Evolutionary conservation across 2,329 filamentous ascomycete species (phyloP).

Genomic region (Fonsecaea pedrosoi): DNA sequence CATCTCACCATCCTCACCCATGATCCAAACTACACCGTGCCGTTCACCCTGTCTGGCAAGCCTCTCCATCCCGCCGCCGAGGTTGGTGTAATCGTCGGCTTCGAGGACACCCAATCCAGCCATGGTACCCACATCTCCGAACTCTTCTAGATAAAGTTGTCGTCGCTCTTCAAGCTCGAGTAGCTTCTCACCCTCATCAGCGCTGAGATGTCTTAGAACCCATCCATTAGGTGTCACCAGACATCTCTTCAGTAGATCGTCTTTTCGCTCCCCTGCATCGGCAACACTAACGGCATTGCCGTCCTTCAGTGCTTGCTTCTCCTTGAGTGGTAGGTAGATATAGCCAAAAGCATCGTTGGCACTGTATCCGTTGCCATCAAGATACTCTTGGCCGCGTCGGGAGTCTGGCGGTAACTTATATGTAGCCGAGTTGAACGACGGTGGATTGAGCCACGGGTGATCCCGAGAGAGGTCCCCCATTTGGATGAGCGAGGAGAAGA

Average conservation of each 20-base stretch:
- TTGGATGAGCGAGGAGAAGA: constrained; percentile 36
- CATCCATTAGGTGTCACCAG: constrained; percentile 55
- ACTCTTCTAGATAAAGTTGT: constrained; percentile 48
- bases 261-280: constrained; percentile 41
- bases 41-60: constrained; percentile 54
- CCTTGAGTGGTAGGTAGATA: constrained; percentile 52
- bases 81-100: constrained; percentile 52
- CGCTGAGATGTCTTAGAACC: constrained; percentile 52
- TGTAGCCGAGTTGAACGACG: constrained; percentile 42
- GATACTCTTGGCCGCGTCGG: constrained; percentile 39
- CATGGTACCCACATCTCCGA: constrained; percentile 45
- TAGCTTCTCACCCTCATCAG: constrained; percentile 55
- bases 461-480: constrained; percentile 47
- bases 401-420: constrained; percentile 39
- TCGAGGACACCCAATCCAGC: constrained; percentile 40
- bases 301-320: constrained; percentile 50
- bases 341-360: constrained; percentile 46
- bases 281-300: constrained; percentile 52
- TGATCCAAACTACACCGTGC: constrained; percentile 54
- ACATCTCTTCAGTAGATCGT: constrained; percentile 50
- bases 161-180: constrained; percentile 52
- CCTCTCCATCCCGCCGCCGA: constrained; percentile 53
- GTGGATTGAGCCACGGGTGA: constrained; percentile 48
- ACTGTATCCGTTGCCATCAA: constrained; percentile 40
- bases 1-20: constrained; percentile 40